Conservation (phyloP, 495 filamentous ascomycete species). For the Xylaria cubensis region DNA sequence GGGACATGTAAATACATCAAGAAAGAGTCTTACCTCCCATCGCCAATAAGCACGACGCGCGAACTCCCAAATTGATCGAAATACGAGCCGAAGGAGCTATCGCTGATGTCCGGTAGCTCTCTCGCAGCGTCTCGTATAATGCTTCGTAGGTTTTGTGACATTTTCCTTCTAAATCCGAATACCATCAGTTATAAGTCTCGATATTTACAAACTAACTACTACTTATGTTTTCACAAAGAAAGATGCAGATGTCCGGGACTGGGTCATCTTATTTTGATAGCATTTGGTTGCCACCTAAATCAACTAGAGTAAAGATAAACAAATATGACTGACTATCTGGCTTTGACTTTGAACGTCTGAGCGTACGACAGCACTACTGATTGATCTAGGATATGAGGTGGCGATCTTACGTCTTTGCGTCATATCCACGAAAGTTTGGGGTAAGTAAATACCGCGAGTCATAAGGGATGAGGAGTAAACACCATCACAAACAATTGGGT, state of each 20-base stretch:
- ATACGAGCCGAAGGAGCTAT: background rate
- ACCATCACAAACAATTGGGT: background rate
- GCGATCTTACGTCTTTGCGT: background rate
- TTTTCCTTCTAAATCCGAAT: background rate
- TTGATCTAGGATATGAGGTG: background rate
- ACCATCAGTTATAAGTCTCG: background rate
- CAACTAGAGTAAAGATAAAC: background rate
- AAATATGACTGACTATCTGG: background rate
- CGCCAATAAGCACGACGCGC: background rate
- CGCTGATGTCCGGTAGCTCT: background rate
- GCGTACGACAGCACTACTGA: background rate
- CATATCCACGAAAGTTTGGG: conserved; percentile 2
- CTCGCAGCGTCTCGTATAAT: background rate
- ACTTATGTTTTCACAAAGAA: background rate
- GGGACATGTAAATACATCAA: background rate
- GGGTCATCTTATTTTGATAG: background rate
- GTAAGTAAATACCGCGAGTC: conserved; percentile 11
- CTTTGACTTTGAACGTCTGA: background rate
- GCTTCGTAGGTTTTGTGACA: background rate
- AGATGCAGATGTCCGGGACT: background rate
- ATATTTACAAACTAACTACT: background rate
- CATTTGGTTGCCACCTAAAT: background rate
- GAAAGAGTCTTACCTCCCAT: background rate
- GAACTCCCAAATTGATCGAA: conserved; percentile 6
- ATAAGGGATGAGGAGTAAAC: background rate